These are phyloP conservation scores for Chalciporus pseudorubinellus DNA, from an alignment of 768 basidiomycete genomes.

Conservation along the genomic window DNA sequence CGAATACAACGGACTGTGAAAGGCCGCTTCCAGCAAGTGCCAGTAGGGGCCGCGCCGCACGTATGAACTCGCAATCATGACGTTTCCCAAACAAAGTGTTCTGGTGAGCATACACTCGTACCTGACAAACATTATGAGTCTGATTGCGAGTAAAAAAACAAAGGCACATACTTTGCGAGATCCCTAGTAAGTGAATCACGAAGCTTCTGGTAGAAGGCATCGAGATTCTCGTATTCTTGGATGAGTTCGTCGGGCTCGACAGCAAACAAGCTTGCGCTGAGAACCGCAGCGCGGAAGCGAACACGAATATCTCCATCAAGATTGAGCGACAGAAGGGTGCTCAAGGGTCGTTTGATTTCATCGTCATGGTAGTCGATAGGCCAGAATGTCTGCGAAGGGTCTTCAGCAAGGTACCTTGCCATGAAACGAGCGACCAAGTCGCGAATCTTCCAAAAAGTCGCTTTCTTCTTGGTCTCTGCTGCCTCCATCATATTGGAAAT, in stretches of 20 bases:
- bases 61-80: conserved; percentile 74
- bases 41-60: conserved; percentile 82
- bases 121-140: conserved; percentile 37
- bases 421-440: conserved; percentile 65
- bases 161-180: conserved; percentile 47
- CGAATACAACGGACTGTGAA: conserved; percentile 29
- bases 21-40: conserved; percentile 76
- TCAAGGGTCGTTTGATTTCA: conserved; percentile 38
- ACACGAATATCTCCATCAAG: conserved; percentile 81
- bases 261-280: conserved; percentile 58
- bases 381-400: conserved; percentile 57
- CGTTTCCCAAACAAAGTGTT: conserved; percentile 67
- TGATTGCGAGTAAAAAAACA: neutral
- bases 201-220: conserved; percentile 45
- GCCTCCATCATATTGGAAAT: conserved; percentile 45
- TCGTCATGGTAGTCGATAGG: conserved; percentile 25
- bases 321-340: conserved; percentile 51
- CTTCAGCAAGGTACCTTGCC: conserved; percentile 56
- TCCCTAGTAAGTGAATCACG: conserved; percentile 43
- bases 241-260: conserved; percentile 35
- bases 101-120: conserved; percentile 77
- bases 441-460: conserved; percentile 66
- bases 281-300: conserved; percentile 68
- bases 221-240: conserved; percentile 20
- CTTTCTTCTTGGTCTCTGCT: conserved; percentile 34